Percentiles rank a stretch among this genome's conserved stretches.
These are phyloP conservation scores for Tylopilus intermedius DNA, from an alignment of 768 basidiomycete genomes.

Conservation along the genomic window DNA sequence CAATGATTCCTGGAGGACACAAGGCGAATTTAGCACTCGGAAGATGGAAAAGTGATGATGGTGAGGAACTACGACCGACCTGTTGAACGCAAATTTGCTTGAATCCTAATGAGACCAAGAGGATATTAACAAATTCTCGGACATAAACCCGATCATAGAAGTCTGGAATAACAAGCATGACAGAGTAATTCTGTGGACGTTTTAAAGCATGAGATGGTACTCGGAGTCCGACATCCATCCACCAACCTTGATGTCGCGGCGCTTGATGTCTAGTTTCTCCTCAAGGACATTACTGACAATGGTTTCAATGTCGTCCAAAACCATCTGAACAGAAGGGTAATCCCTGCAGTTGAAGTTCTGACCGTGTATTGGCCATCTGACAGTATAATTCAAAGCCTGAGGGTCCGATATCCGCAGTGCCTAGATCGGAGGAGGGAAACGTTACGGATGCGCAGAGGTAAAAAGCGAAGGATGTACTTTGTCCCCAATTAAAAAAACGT, in stretches of 20 bases:
- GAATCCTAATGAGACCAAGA: constrained; percentile 82
- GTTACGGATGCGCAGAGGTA: constrained; percentile 2
- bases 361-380: constrained; percentile 81
- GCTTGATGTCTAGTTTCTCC: constrained; percentile 52
- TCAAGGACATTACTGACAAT: constrained; percentile 61
- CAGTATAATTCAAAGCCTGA: constrained; percentile 56
- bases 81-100: constrained; percentile 91
- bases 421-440: constrained; percentile 34
- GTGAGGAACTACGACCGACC: constrained; percentile 35
- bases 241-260: constrained; percentile 56
- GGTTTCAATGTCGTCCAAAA: constrained; percentile 73
- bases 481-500: constrained; percentile 58
- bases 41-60: not conserved
- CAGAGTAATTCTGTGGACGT: constrained; percentile 67
- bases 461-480: constrained; percentile 39
- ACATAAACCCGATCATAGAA: constrained; percentile 84
- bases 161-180: constrained; percentile 87
- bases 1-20: constrained; percentile 66
- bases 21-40: not conserved
- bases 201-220: not conserved
- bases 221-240: not conserved
- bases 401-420: constrained; percentile 71
- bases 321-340: constrained; percentile 64
- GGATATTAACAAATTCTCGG: constrained; percentile 65
- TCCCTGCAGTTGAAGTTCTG: constrained; percentile 77